Base-by-base conservation (phyloP, 225 moss, liverwort and hornwort species). In the Physcomitrellopsis africana region DNA sequence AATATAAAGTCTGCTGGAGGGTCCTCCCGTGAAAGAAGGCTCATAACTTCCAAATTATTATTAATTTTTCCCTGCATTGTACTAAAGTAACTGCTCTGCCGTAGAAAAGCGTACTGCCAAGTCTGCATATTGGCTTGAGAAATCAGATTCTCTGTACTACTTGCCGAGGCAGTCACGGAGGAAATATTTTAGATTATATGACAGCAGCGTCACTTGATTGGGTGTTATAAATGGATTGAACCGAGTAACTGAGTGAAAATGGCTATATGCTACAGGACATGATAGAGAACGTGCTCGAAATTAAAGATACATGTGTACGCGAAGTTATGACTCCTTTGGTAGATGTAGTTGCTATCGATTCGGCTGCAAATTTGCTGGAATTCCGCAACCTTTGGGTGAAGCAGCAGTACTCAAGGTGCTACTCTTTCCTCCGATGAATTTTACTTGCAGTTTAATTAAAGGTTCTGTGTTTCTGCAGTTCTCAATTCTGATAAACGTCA, bases 311-410 rank as follows among this genome's bases (percentile, higher is more conserved):
- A 0, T 93, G 86, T 73, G 99, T 95, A 18, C 93, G 93, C 48
- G 99, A 99, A 80, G 99, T 99, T 59, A 99, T 99, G 99, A 99
- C 99, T 37, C 99, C 99, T 51, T 78, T 99, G 70, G 90, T 99
- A 65, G 93, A 95, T 89, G 99, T 95, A 63, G 94, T 99, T 48
- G 99, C 95, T 19, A 99, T 99, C 41, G 92, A 92, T 82, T 85
- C 93, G 32, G 90, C 76, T 75, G 93, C 95, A 76, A 84, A 81
- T 51, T 82, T 95, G 76, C 79, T 99, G 84, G 89, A 93, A 68
- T 99, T 99, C 11, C 88, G 95, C 69, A 89, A 93, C 72, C 79
- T 90, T 65, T 99, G 99, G 99, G 92, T 99, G 72, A 99, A 85
- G 79, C 95, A 99, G 68, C 97, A 99, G 77, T 99, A 95, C 75